These are phyloP conservation scores for Ganoderma meredithae DNA, from an alignment of 1,284 basidiomycete genomes.

Conservation along the genomic window DNA sequence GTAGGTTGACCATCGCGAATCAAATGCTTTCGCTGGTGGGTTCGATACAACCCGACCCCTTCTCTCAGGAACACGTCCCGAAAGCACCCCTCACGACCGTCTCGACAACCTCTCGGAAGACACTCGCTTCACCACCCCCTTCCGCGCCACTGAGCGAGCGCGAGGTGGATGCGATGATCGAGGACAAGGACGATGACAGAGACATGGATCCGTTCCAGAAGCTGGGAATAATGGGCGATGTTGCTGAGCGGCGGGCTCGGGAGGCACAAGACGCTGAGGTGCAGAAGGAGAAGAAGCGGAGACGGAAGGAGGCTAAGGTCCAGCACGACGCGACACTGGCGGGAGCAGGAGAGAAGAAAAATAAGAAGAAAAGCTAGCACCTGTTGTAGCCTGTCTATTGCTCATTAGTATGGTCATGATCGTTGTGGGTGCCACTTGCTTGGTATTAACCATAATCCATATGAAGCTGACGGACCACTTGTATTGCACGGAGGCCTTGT, in stretches of 20 bases:
- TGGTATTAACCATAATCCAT: neutral
- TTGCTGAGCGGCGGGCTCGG: constrained; percentile 39
- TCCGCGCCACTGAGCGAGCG: constrained; percentile 25
- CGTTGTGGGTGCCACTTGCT: neutral
- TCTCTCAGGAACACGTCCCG: constrained; percentile 69
- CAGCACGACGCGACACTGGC: constrained; percentile 39
- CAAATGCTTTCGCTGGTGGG: constrained; percentile 95
- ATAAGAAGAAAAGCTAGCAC: constrained; percentile 45
- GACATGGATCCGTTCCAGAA: constrained; percentile 49
- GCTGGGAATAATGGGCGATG: constrained; percentile 46
- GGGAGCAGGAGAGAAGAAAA: constrained; percentile 42
- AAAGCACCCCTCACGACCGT: constrained; percentile 36
- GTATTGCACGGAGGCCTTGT: neutral
- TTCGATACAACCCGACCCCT: constrained; percentile 88
- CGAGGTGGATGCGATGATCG: constrained; percentile 38
- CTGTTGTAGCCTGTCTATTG: neutral
- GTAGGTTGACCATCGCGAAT: constrained; percentile 90
- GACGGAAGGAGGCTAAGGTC: constrained; percentile 39
- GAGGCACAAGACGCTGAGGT: constrained; percentile 40
- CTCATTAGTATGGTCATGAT: neutral
- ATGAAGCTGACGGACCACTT: neutral
- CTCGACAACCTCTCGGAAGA: constrained; percentile 8
- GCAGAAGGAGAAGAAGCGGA: constrained; percentile 42
- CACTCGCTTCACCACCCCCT: constrained; percentile 11
- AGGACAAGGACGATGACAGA: constrained; percentile 36